Evolutionary conservation across 345 rosid genomes (phyloP).

Genomic region (Balakata baccata): DNA sequence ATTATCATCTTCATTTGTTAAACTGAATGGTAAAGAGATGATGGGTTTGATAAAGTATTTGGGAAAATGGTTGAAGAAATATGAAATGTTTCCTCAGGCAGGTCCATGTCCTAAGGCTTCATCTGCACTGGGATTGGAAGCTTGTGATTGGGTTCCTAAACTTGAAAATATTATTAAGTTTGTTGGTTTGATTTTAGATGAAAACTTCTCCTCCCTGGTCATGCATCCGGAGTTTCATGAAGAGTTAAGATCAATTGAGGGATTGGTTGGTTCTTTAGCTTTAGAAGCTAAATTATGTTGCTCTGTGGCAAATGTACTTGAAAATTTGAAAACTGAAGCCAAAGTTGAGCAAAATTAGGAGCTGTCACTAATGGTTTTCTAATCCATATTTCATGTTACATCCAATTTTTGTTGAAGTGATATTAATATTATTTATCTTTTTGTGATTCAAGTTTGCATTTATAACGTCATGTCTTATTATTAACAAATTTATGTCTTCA

Average conservation of each 20-base stretch:
- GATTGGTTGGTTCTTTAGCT: constrained; percentile 50
- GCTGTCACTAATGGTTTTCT: background rate
- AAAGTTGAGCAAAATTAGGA: constrained; percentile 33
- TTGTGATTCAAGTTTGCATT: background rate
- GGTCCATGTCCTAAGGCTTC: constrained; percentile 67
- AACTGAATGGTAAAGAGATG: constrained; percentile 66
- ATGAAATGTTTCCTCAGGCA: constrained; percentile 71
- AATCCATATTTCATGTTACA: background rate
- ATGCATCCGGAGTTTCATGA: constrained; percentile 62
- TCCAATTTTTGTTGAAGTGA: constrained; percentile 3
- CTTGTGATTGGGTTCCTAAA: constrained; percentile 76
- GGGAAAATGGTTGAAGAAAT: constrained; percentile 78
- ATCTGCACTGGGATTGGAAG: constrained; percentile 45
- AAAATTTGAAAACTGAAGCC: constrained; percentile 42
- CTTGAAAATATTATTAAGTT: constrained; percentile 61
- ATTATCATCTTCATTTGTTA: constrained; percentile 54
- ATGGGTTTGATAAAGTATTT: constrained; percentile 53
- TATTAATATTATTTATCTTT: background rate
- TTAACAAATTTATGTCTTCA: too few species aligned
- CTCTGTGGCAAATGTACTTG: constrained; percentile 41
- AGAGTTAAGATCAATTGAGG: constrained; percentile 56
- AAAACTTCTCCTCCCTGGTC: constrained; percentile 65
- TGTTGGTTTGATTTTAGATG: constrained; percentile 65
- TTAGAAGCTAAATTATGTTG: constrained; percentile 58
- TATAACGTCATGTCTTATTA: background rate